Percentiles rank a stretch among this genome's conserved stretches.
These are phyloP conservation scores for Volutella citrinella DNA, from an alignment of 2,329 filamentous ascomycete species.

Conservation along the genomic window DNA sequence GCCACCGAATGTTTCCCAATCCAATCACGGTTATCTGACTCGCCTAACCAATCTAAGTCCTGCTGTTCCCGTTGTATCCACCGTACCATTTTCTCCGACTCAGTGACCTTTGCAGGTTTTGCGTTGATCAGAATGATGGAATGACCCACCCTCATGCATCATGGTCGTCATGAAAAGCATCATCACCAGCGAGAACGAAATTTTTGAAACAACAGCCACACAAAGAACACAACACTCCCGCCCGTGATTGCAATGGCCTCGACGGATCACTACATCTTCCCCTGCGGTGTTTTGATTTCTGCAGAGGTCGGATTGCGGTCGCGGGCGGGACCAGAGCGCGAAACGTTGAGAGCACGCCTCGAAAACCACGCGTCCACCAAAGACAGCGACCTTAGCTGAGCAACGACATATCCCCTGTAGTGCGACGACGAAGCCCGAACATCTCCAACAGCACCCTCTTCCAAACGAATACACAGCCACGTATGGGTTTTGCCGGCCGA, in stretches of 20 bases:
- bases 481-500: conserved; percentile 1
- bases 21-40: no score
- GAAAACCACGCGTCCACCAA: conserved; percentile 2
- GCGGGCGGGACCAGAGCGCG: conserved; percentile 1
- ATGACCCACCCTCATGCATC: no score
- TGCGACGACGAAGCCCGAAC: conserved; percentile 2
- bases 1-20: no score
- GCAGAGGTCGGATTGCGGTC: conserved; percentile 1
- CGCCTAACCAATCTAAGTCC: no score
- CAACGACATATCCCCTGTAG: conserved; percentile 1
- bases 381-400: conserved; percentile 2
- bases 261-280: conserved; percentile 3
- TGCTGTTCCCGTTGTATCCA: no score
- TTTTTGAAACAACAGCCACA: conserved; percentile 6
- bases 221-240: conserved; percentile 4
- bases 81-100: no score
- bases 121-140: no score
- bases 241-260: conserved; percentile 2
- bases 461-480: conserved; percentile 1
- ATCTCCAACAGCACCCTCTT: conserved; percentile 1
- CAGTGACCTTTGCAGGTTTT: no score
- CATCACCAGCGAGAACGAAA: conserved; percentile 1
- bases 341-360: conserved; percentile 2
- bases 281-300: conserved; percentile 2
- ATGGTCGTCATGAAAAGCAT: no score